Evolutionary conservation across 176 grass and related monocot species (phyloP), one percentile per base, ranked within the genome.

Genomic region (Bolboschoenus planiculmis): DNA sequence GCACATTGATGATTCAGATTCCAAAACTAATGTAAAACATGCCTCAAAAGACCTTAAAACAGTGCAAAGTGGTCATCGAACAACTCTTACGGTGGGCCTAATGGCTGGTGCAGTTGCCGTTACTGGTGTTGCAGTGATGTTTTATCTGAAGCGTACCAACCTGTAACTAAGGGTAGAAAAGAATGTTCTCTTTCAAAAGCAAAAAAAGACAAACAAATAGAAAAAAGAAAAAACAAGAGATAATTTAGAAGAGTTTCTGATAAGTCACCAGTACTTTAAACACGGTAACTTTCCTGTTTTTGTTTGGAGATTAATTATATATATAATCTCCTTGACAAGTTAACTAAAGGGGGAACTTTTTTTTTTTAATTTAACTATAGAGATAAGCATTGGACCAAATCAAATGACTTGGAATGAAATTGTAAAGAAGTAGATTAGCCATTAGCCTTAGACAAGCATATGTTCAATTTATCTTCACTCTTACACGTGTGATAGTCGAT

Each of bases 131-230:
- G 96, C 85, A 43, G 91, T 91, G 33, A 84, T 91, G 84, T 79
- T 87, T 78, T 99, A 99, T 83, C 51, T 99, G 87, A 93, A 90
- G 87, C 86, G 96, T 57, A 84, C 96, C 37, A 92, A 90, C 29
- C 35, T 87, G 84, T 99, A 89, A 99, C 87, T 24, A 33, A 76
- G 31, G 43, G 72, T 76, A 76, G 68, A 46, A 46, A 74, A 21
- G 37, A 74, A 74, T 5, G 68, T 74, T 74, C 29, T 10, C 40
- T 46, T 73, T 43, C 4, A 6, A 74, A 74, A 47, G 1, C 4
- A 15, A 74, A 74, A 46, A 40, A 1, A n/a, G n/a, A 73, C 0
- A 46, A 15, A 66, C 36, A 65, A 7, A 74, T 5, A 76, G 1
- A 14, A 51, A 14, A 51, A 76, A 30, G 13, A 18, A 8, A 39